phyloP scores from a whole-genome alignment of 2,329 filamentous ascomycete species.

The Madurella fahalii region DNA sequence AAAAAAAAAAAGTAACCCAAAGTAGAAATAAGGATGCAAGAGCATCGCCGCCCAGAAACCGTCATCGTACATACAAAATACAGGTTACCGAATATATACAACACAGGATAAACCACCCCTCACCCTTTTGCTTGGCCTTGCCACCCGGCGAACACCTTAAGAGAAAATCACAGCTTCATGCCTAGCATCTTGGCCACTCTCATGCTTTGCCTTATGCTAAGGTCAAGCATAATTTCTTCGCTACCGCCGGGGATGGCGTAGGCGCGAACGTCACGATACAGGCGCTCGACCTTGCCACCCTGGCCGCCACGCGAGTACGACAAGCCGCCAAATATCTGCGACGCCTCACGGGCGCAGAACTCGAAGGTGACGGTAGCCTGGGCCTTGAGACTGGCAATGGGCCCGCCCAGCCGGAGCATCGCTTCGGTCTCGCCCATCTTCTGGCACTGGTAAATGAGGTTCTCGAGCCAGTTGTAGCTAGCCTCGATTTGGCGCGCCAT shows the following conservation, averaged over 20 bases:
- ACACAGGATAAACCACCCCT: neutral
- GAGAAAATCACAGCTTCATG: conserved; percentile 74
- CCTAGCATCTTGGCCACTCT: conserved; percentile 83
- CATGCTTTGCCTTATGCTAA: conserved; percentile 81
- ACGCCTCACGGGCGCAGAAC: conserved; percentile 94
- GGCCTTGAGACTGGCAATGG: conserved; percentile 90
- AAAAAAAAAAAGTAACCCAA: neutral
- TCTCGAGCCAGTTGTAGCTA: conserved; percentile 95
- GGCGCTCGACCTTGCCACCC: conserved; percentile 88
- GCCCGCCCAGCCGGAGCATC: conserved; percentile 91
- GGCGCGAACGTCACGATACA: conserved; percentile 92
- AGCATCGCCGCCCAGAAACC: no score
- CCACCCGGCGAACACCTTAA: neutral
- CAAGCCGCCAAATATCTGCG: conserved; percentile 94
- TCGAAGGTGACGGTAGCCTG: conserved; percentile 93
- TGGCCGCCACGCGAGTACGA: conserved; percentile 91
- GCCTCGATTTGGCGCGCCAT: conserved; percentile 99
- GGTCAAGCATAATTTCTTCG: conserved; percentile 98
- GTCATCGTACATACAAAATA: neutral
- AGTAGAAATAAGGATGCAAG: neutral
- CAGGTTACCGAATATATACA: neutral
- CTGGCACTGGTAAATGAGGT: conserved; percentile 86
- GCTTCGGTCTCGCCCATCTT: conserved; percentile 92
- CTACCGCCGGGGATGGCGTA: conserved; percentile 95
- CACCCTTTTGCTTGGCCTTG: neutral